Conservation (phyloP, 768 basidiomycete species). For the Lactifluus subvellereus region DNA sequence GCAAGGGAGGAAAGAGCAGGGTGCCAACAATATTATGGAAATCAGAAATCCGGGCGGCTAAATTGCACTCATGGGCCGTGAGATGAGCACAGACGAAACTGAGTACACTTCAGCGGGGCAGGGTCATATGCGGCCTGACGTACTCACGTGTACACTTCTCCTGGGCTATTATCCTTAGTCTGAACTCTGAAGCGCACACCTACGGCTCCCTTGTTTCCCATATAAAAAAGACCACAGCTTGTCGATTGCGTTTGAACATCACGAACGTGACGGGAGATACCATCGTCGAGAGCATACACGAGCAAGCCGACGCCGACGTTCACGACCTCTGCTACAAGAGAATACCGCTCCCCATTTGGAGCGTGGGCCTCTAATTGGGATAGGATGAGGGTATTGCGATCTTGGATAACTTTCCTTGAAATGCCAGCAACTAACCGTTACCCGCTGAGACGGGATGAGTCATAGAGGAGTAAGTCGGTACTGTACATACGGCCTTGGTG, state of each 20-base stretch:
- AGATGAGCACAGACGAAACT: constrained; percentile 94
- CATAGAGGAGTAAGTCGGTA: constrained; percentile 8
- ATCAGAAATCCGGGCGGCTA: constrained; percentile 64
- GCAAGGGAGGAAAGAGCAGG: constrained; percentile 65
- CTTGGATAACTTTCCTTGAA: constrained; percentile 62
- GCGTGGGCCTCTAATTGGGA: constrained; percentile 67
- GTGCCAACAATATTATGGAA: constrained; percentile 76
- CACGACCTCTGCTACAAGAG: constrained; percentile 70
- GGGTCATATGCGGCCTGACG: not conserved
- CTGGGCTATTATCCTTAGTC: constrained; percentile 46
- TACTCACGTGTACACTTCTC: constrained; percentile 82
- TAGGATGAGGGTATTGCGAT: constrained; percentile 65
- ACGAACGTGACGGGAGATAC: constrained; percentile 50
- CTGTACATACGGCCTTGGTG: constrained; percentile 63
- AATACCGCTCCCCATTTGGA: constrained; percentile 67
- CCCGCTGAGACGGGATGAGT: constrained; percentile 3
- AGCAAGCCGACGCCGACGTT: constrained; percentile 86
- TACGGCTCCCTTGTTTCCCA: constrained; percentile 96
- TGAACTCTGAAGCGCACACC: constrained; percentile 75
- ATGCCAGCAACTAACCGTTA: constrained; percentile 62
- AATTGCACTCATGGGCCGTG: constrained; percentile 68
- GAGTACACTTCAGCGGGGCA: constrained; percentile 9
- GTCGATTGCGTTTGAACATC: constrained; percentile 75
- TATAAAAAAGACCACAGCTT: constrained; percentile 61
- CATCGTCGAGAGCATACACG: constrained; percentile 75